Conservation (phyloP, 208 protist genomes). For the Trypanosoma vivax region DNA sequence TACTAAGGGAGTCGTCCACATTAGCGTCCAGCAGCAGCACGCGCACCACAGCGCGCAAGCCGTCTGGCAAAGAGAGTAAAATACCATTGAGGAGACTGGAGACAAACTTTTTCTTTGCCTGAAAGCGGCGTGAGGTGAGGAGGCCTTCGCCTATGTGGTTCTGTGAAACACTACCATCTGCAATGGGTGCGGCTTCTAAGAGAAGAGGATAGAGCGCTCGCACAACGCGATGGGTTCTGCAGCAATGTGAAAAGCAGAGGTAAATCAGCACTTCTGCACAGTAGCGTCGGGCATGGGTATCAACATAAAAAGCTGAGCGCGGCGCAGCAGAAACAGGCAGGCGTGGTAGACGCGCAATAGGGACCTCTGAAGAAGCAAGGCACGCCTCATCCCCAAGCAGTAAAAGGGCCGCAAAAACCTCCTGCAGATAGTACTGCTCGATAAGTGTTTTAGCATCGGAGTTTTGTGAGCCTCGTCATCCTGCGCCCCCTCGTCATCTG, state of each 20-base stretch:
- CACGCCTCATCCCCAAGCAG: constrained; percentile 27
- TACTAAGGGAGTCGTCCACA: constrained; percentile 25
- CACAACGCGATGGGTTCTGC: constrained; percentile 31
- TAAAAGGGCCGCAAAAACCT: constrained; percentile 40
- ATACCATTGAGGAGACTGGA: constrained; percentile 46
- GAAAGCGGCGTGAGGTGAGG: constrained; percentile 29
- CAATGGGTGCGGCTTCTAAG: constrained; percentile 2
- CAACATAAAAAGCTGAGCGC: constrained; percentile 52
- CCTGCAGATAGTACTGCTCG: constrained; percentile 38
- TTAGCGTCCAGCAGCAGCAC: constrained; percentile 63
- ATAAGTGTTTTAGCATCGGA: constrained; percentile 7
- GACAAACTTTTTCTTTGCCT: constrained; percentile 24
- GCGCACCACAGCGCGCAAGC: constrained; percentile 40
- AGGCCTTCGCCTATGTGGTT: constrained; percentile 44
- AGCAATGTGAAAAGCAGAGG: constrained; percentile 36
- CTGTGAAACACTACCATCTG: constrained; percentile 6
- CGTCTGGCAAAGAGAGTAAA: constrained; percentile 26
- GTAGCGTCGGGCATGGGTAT: constrained; percentile 27
- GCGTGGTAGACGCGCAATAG: not conserved
- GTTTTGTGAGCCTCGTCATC: not conserved
- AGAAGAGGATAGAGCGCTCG: constrained; percentile 71
- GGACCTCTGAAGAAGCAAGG: not conserved
- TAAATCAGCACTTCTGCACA: constrained; percentile 47
- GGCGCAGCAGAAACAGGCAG: constrained; percentile 2
- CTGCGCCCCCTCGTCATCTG: not conserved